These are phyloP conservation scores for Malassezia sympodialis DNA, from an alignment of 1,284 basidiomycete species.

Conservation along the genomic window DNA sequence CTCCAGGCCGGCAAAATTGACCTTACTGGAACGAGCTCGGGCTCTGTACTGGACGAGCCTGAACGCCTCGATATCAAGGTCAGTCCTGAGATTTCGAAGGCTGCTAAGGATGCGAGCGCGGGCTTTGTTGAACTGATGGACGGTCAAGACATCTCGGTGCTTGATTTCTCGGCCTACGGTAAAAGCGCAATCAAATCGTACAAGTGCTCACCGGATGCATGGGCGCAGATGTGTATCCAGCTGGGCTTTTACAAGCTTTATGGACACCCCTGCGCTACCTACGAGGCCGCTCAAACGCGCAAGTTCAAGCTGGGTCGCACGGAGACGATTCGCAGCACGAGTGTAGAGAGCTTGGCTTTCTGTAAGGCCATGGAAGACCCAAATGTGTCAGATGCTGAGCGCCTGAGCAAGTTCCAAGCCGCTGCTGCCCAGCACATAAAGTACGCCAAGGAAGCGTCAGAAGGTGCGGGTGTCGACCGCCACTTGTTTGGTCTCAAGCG, in stretches of 20 bases:
- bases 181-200: constrained; percentile 78
- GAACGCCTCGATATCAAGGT: constrained; percentile 65
- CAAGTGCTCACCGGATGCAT: constrained; percentile 82
- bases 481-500: constrained; percentile 87
- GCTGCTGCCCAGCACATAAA: constrained; percentile 74
- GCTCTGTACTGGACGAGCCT: constrained; percentile 55
- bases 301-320: constrained; percentile 85
- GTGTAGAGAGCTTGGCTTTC: constrained; percentile 73
- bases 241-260: constrained; percentile 80
- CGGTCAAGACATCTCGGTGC: constrained; percentile 69
- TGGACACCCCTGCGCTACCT: constrained; percentile 68
- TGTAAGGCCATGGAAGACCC: constrained; percentile 74
- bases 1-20: constrained; percentile 70
- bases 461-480: constrained; percentile 87
- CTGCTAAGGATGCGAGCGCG: constrained; percentile 56
- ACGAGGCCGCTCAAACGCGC: constrained; percentile 88
- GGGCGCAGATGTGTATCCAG: constrained; percentile 90
- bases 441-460: constrained; percentile 81
- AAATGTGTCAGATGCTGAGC: constrained; percentile 53
- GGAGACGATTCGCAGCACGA: constrained; percentile 81
- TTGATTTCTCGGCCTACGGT: constrained; percentile 83
- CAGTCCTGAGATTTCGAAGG: constrained; percentile 53
- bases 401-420: constrained; percentile 63
- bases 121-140: constrained; percentile 69
- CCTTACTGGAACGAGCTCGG: constrained; percentile 50